Evolutionary conservation across 1,139 yeast species (phyloP).

Genomic region (Hansenula anomala): DNA sequence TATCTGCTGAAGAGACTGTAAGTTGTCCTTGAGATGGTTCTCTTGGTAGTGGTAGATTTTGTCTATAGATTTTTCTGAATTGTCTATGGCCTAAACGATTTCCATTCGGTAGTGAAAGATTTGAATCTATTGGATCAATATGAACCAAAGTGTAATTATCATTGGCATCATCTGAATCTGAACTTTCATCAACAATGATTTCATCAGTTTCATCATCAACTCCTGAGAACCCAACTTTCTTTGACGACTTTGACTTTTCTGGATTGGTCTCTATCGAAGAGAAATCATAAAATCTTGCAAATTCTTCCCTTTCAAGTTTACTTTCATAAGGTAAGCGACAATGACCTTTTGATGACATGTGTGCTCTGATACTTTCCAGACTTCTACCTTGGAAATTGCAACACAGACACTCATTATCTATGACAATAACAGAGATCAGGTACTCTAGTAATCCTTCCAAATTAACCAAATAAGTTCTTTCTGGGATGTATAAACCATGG

Average conservation of each 20-base stretch:
- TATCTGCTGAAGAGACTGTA: slow-evolving; percentile 56
- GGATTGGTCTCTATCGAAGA: slow-evolving; percentile 49
- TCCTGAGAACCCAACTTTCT: slow-evolving; percentile 22
- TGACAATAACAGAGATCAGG: slow-evolving; percentile 77
- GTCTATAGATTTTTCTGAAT: slow-evolving; percentile 57
- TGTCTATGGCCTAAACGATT: slow-evolving; percentile 61
- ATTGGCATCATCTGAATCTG: slow-evolving; percentile 24
- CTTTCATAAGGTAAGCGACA: slow-evolving; percentile 85
- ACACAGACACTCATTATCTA: slow-evolving; percentile 79
- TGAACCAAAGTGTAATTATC: slow-evolving; percentile 31
- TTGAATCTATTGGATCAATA: slow-evolving; percentile 48
- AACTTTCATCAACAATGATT: slow-evolving; percentile 38
- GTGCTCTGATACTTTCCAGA: slow-evolving; percentile 86
- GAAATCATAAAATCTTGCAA: slow-evolving; percentile 86
- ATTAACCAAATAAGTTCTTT: slow-evolving; percentile 62
- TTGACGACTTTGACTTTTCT: slow-evolving; percentile 18
- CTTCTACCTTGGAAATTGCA: slow-evolving; percentile 83
- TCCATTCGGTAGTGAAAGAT: slow-evolving; percentile 63
- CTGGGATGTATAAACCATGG: slow-evolving; percentile 89
- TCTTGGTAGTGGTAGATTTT: slow-evolving; percentile 32
- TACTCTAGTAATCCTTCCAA: slow-evolving; percentile 67
- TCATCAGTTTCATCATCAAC: slow-evolving; percentile 32
- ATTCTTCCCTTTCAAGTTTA: slow-evolving; percentile 72
- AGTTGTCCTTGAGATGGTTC: slow-evolving; percentile 25
- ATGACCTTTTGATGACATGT: slow-evolving; percentile 81